These are phyloP conservation scores for Nymphaea colorata DNA, from an alignment of 164 flowering plant species.

Conservation along the genomic window DNA sequence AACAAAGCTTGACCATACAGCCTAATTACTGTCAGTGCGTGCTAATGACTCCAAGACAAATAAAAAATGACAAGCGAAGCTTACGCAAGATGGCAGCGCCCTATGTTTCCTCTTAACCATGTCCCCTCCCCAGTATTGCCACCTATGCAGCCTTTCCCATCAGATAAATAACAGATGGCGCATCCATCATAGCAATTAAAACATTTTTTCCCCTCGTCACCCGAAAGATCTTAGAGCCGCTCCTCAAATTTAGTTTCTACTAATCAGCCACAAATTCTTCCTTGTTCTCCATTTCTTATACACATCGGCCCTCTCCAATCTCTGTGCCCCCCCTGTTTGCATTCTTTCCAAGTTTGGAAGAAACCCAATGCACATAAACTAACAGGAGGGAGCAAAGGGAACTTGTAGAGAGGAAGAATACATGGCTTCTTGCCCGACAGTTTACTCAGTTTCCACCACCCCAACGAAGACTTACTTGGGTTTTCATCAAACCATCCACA, in stretches of 20 bases:
- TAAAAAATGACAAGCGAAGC: background rate
- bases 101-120: background rate
- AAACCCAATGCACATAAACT: background rate
- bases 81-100: background rate
- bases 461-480: slow-evolving; percentile 1
- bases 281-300: background rate
- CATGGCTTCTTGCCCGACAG: slow-evolving; percentile 53
- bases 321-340: background rate
- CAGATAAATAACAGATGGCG: background rate
- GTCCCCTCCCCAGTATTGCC: background rate
- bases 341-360: background rate
- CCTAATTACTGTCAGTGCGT: slow-evolving; percentile 26
- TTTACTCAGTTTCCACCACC: slow-evolving; percentile 1
- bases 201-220: background rate
- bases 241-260: background rate
- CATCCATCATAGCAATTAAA: background rate
- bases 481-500: slow-evolving; percentile 14
- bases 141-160: background rate
- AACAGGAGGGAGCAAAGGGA: background rate
- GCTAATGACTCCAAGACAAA: slow-evolving; percentile 24
- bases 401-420: background rate
- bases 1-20: slow-evolving; percentile 29
- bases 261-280: background rate
- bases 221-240: background rate
- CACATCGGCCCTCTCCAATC: too few relatives aligned